phyloP scores from a whole-genome alignment of 2,329 filamentous ascomycete genomes.

The Metarhizium humberi region DNA sequence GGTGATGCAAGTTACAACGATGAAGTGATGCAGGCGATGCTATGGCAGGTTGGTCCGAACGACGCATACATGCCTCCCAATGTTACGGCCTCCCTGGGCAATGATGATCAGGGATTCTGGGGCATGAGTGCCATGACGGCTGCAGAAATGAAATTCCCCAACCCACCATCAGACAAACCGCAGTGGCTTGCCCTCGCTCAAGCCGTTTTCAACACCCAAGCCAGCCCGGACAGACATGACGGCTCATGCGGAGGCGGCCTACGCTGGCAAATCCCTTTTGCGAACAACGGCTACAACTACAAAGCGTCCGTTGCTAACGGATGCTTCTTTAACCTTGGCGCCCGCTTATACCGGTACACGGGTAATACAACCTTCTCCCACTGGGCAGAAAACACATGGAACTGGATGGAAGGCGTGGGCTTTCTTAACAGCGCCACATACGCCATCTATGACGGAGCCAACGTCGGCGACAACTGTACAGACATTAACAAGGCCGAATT shows the following conservation, averaged over 20 bases:
- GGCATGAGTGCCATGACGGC: constrained; percentile 54
- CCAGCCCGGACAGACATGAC: constrained; percentile 27
- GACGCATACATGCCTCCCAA: constrained; percentile 47
- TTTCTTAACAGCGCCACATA: constrained; percentile 47
- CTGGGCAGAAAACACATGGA: constrained; percentile 53
- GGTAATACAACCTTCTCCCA: constrained; percentile 53
- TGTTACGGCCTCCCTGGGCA: constrained; percentile 42
- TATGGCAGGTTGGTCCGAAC: constrained; percentile 42
- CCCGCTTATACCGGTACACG: constrained; percentile 63
- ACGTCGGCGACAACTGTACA: constrained; percentile 43
- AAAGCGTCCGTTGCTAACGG: constrained; percentile 55
- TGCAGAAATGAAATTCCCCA: constrained; percentile 47
- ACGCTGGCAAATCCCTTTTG: constrained; percentile 68
- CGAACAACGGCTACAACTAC: constrained; percentile 69
- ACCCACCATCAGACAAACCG: constrained; percentile 32
- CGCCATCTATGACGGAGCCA: constrained; percentile 50
- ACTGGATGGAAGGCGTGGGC: constrained; percentile 48
- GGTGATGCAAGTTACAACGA: constrained; percentile 50
- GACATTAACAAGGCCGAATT: constrained; percentile 47
- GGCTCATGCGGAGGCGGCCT: constrained; percentile 52
- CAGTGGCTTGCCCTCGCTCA: no score
- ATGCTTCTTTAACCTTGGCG: constrained; percentile 54
- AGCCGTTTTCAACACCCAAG: no score
- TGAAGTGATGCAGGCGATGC: constrained; percentile 39
- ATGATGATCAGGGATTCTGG: constrained; percentile 61